These are phyloP conservation scores for Alternaria tenuissima DNA, from an alignment of 2,329 filamentous ascomycete species.

Conservation along the genomic window DNA sequence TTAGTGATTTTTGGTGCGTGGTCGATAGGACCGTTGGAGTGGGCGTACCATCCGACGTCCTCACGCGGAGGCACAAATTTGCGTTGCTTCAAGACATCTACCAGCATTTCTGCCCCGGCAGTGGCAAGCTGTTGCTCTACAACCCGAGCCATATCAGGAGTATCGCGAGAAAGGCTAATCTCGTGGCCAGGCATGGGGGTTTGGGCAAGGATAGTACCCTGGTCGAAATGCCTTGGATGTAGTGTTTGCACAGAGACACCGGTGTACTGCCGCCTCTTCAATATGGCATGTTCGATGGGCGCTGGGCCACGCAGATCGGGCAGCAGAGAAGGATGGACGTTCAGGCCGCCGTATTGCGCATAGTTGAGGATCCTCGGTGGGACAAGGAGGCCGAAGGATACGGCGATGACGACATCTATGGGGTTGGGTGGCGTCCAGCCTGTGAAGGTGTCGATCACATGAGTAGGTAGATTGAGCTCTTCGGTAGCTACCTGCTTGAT, in stretches of 20 bases:
- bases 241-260: slow-evolving; percentile 91
- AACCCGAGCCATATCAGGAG: slow-evolving; percentile 53
- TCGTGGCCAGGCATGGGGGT: slow-evolving; percentile 59
- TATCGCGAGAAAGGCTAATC: slow-evolving; percentile 59
- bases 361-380: slow-evolving; percentile 75
- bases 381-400: slow-evolving; percentile 93
- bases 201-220: slow-evolving; percentile 77
- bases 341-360: slow-evolving; percentile 84
- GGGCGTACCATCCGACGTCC: slow-evolving; percentile 43
- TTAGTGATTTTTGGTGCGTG: slow-evolving; percentile 79
- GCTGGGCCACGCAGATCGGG: slow-evolving; percentile 87
- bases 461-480: slow-evolving; percentile 70
- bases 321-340: slow-evolving; percentile 90
- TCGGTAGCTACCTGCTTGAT: slow-evolving; percentile 70
- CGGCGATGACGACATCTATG: slow-evolving; percentile 81
- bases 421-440: slow-evolving; percentile 67
- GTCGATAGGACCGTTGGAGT: slow-evolving; percentile 29
- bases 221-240: slow-evolving; percentile 78
- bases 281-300: slow-evolving; percentile 84
- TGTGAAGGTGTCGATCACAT: slow-evolving; percentile 83
- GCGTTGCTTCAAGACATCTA: slow-evolving; percentile 68
- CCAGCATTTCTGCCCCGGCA: slow-evolving; percentile 74
- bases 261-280: slow-evolving; percentile 67
- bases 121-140: slow-evolving; percentile 65
- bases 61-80: slow-evolving; percentile 71